These are phyloP conservation scores for Pythium brassicae DNA, from an alignment of 352 stramenopile genomes.

Conservation along the genomic window DNA sequence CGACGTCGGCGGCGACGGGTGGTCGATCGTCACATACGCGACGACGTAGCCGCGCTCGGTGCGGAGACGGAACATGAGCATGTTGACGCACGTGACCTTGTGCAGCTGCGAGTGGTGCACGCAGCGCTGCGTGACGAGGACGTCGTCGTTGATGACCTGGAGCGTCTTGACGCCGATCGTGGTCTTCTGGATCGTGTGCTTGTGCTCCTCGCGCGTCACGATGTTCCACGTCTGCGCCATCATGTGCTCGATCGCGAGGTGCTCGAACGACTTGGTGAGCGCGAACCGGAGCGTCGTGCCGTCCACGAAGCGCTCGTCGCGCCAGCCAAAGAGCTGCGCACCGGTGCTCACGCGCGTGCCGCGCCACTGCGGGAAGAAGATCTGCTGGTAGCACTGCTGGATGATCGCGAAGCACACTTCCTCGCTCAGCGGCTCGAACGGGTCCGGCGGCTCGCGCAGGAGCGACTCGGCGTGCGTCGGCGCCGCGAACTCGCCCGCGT, in stretches of 20 bases:
- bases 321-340: conserved; percentile 39
- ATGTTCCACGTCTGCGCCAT: conserved; percentile 51
- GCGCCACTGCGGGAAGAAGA: conserved; percentile 33
- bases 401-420: conserved; percentile 38
- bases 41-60: conserved; percentile 36
- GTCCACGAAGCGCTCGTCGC: conserved; percentile 49
- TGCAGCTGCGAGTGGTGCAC: conserved; percentile 46
- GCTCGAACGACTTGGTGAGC: conserved; percentile 28
- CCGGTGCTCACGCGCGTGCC: conserved; percentile 36
- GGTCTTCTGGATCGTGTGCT: conserved; percentile 47
- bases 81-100: conserved; percentile 44
- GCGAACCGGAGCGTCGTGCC: conserved; percentile 42
- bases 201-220: conserved; percentile 43
- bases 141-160: conserved; percentile 47
- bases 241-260: conserved; percentile 25
- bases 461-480: conserved; percentile 6
- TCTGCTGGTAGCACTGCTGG: conserved; percentile 45
- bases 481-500: conserved; percentile 25
- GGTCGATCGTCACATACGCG: conserved; percentile 40
- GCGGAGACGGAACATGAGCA: conserved; percentile 44
- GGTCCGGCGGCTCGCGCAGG: conserved; percentile 1
- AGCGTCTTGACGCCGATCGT: conserved; percentile 42
- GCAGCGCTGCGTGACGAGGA: conserved; percentile 35
- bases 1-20: conserved; percentile 23
- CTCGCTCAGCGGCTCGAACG: conserved; percentile 21